phyloP scores from a whole-genome alignment of 768 basidiomycete species.

The Aureoboletus auriporus region DNA sequence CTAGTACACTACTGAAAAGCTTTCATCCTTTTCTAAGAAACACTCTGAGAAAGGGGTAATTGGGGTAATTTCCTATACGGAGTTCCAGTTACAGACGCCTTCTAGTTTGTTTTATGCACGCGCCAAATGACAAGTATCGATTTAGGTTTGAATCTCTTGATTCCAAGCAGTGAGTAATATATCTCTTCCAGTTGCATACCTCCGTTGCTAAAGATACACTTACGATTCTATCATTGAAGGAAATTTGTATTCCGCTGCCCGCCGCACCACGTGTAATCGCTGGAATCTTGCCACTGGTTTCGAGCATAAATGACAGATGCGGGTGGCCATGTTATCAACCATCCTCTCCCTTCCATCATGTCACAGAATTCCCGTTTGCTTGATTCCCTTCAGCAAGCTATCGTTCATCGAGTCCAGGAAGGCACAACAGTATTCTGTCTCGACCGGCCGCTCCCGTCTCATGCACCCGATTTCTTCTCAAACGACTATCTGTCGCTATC shows the following conservation, averaged over 20 bases:
- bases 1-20: background rate
- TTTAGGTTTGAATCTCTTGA: background rate
- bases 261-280: background rate
- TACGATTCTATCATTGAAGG: background rate
- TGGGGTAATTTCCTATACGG: background rate
- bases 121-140: background rate
- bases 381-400: slow-evolving; percentile 13
- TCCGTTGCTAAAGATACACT: background rate
- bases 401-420: slow-evolving; percentile 1
- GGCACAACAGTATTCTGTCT: slow-evolving; percentile 12
- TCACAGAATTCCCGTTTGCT: slow-evolving; percentile 6
- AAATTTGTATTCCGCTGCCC: no score
- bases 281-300: background rate
- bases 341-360: slow-evolving; percentile 5
- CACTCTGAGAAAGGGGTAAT: background rate
- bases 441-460: slow-evolving; percentile 16
- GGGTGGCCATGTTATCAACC: background rate
- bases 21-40: background rate
- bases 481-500: slow-evolving; percentile 52
- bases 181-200: background rate
- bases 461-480: slow-evolving; percentile 37
- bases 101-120: slow-evolving; percentile 1
- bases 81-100: background rate
- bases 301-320: slow-evolving; percentile 7
- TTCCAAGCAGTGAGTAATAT: background rate